Evolutionary conservation across 1,139 yeast species (phyloP).

Genomic region (Taiozyma sp.): DNA sequence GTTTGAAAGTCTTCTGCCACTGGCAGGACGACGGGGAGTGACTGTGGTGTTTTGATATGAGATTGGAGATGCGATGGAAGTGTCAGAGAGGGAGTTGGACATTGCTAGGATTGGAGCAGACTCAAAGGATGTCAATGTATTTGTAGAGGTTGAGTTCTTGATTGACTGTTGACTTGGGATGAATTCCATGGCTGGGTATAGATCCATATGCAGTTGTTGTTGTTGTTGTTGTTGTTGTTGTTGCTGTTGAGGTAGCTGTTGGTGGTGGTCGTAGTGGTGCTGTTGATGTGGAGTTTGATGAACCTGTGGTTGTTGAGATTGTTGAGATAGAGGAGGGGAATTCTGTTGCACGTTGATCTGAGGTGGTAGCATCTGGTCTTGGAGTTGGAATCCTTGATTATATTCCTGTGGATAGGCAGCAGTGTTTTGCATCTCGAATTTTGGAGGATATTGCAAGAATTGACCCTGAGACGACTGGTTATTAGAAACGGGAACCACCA

Average conservation of each 20-base stretch:
- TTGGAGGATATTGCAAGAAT: slow-evolving; percentile 13
- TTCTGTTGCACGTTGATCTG: neutral
- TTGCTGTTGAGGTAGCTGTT: slow-evolving; percentile 6
- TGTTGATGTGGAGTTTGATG: slow-evolving; percentile 4
- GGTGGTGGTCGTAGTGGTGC: slow-evolving; percentile 3
- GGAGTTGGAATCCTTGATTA: neutral
- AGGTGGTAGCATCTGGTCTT: neutral
- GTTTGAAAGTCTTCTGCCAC: slow-evolving; percentile 14
- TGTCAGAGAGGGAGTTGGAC: slow-evolving; percentile 21
- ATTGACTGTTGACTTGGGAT: slow-evolving; percentile 5
- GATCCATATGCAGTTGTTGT: slow-evolving; percentile 7
- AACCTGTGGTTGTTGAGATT: slow-evolving; percentile 1
- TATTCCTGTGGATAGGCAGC: neutral
- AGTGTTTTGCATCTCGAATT: slow-evolving; percentile 1
- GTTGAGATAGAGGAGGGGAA: neutral
- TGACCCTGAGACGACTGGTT: slow-evolving; percentile 3
- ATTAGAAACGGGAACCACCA: slow-evolving; percentile 12
- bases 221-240: slow-evolving; percentile 1
- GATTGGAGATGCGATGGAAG: slow-evolving; percentile 17
- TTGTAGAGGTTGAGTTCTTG: slow-evolving; percentile 15
- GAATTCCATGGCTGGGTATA: slow-evolving; percentile 19
- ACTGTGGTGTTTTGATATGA: slow-evolving; percentile 13
- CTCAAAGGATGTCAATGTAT: slow-evolving; percentile 40
- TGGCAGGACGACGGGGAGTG: slow-evolving; percentile 15
- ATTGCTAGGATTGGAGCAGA: slow-evolving; percentile 32